Evolutionary conservation across 2,329 filamentous ascomycete species (phyloP), one percentile per base, ranked within the genome.

Genomic region (Colletotrichum godetiae): DNA sequence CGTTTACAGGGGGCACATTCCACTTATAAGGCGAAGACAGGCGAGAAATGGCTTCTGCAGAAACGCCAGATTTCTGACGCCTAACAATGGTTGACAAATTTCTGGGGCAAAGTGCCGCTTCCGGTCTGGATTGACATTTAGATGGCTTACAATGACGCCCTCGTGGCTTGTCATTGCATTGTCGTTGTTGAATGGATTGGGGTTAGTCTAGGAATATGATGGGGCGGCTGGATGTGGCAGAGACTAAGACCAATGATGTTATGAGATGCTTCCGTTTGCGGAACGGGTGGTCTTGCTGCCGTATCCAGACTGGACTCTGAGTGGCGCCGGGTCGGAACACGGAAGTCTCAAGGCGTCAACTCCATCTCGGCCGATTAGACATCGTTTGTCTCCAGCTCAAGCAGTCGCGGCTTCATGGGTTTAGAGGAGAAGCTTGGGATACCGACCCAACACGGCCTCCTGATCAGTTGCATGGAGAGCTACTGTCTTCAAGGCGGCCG

Each of bases 21-120:
- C 46, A 49, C 1, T 37, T 5, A 37, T 63, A 63, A 65, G 31
- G n/a, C 22, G 5, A n/a, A n/a, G 10, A 65, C 62, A n/a, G n/a
- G 10, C 4, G 19, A 65, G 22, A 31, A n/a, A 31, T 37, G 49
- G 15, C 56, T 62, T 22, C 13, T 33, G 15, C 12, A 3, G 5
- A 19, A 37, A 15, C 13, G n/a, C 42, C 46, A 7, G 27, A 33
- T 29, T 13, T 6, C 64, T 35, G 55, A 24, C 8, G 5, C 10
- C 42, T 42, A 15, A 46, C 31, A 29, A 13, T 2, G 35, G 67
- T 52, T 57, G 68, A 55, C 19, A 46, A 46, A 49, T 49, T 31
- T 5, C 24, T 8, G 55, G 33, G 3, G 66, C 55, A 7, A 69
- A 12, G 15, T 13, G 5, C 70, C 33, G 69, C 58, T 64, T 73